These are phyloP conservation scores for Ganoderma boninense DNA, from an alignment of 1,284 basidiomycete species.

Conservation along the genomic window DNA sequence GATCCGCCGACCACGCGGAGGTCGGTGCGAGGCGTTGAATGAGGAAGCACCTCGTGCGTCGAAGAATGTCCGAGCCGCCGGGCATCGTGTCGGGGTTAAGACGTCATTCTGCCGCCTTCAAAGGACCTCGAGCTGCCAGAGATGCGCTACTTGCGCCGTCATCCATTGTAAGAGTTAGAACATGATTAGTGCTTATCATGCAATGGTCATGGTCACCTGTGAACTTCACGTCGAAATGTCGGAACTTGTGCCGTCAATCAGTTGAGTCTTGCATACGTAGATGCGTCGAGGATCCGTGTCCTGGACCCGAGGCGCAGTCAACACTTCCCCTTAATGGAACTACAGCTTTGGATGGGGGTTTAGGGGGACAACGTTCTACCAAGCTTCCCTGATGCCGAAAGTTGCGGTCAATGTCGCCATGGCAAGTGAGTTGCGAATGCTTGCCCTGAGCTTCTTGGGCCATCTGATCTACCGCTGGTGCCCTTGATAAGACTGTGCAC, in stretches of 20 bases:
- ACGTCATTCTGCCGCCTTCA: slow-evolving; percentile 12
- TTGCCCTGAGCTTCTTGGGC: not conserved
- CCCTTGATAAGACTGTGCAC: slow-evolving; percentile 20
- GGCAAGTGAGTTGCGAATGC: slow-evolving; percentile 13
- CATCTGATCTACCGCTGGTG: slow-evolving; percentile 19
- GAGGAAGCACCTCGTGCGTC: slow-evolving; percentile 28
- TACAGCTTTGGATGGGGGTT: not conserved
- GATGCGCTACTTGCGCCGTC: not conserved
- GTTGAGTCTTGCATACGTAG: not conserved
- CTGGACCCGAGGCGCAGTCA: not conserved
- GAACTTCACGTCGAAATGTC: not conserved
- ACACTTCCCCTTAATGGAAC: not conserved
- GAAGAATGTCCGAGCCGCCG: slow-evolving; percentile 27
- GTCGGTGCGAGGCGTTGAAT: slow-evolving; percentile 24
- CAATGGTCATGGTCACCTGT: not conserved
- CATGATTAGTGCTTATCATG: not conserved
- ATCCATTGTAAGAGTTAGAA: not conserved
- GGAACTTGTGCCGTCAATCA: not conserved
- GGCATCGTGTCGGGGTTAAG: slow-evolving; percentile 5
- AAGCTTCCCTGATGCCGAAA: slow-evolving; percentile 1
- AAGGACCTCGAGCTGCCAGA: not conserved
- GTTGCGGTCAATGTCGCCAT: slow-evolving; percentile 29
- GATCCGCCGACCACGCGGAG: slow-evolving; percentile 25
- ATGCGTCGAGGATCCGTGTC: not conserved
- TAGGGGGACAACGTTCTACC: not conserved